Base-by-base conservation (phyloP, 192 early-diverging fungal species). In the Phycomyces blakesleeanus region DNA sequence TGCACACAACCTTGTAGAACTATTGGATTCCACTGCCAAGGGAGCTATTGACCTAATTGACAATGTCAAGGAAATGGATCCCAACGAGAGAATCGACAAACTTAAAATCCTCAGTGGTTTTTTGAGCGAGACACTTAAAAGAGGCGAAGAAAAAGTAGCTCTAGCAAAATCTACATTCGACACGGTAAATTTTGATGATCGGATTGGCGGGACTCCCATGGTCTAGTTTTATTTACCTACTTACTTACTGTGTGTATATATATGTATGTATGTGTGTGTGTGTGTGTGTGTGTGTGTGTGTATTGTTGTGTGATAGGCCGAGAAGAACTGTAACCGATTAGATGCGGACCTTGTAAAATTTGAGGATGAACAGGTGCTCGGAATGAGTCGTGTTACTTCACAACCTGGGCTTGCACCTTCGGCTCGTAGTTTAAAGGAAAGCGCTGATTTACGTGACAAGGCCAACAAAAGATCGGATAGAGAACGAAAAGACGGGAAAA, bases 101-200 rank as follows among this genome's bases (percentile, higher is more conserved):
- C 78, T 91, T 9, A 74, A 78, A 64, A 71, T 70, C 20, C 71
- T 89, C 24, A 77, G 81, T 9, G 71, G 58, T 5, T 55, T 83
- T 15, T 85, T 95, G 47, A 86, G 85, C 11, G 90, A 90, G 4
- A 89, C 84, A 41, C 73, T 95, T 20, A 89, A 92, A 67, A 83
- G 93, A 57, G 93, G 93, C 8, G 92, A 96, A 64, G 94, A 97
- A 55, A 98, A 97, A 63, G 93, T 97, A 1, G 85, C 91, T 0
- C 69, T 98, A 25, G 97, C 97, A 14, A 89, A 89, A 40, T 88
- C 96, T 40, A 96, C 95, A 0, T 98, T 92, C 67, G 95, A 99
- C 59, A 79, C 91, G 68, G 95, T 95, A 69, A 14, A n/a, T n/a
- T n/a, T n/a, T n/a, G n/a, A n/a, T n/a, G n/a, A n/a, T n/a, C n/a